Percentiles rank a stretch among this genome's conserved stretches.
These are phyloP conservation scores for Aphanomyces euteiches DNA, from an alignment of 352 stramenopile genomes.

Conservation along the genomic window DNA sequence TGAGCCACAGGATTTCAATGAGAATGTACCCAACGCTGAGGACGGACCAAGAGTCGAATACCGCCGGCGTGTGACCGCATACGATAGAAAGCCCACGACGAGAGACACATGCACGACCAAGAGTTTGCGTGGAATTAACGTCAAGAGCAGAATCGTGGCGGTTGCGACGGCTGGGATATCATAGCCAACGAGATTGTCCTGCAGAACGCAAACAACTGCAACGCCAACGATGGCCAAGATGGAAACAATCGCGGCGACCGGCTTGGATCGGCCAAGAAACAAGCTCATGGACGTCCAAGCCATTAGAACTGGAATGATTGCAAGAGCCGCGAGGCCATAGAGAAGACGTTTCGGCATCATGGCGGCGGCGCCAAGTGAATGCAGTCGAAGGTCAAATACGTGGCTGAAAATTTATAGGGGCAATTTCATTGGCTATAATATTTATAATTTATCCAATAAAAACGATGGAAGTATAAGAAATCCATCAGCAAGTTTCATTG, in stretches of 20 bases:
- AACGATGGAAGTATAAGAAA: no score
- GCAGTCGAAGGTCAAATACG: no score
- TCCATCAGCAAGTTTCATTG: no score
- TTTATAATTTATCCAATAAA: no score
- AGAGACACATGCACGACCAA: neutral
- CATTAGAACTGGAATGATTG: constrained; percentile 46
- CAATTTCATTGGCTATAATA: no score
- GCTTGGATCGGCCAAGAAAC: constrained; percentile 45
- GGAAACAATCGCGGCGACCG: constrained; percentile 34
- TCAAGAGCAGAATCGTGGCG: neutral
- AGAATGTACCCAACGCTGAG: neutral
- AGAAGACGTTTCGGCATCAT: no score
- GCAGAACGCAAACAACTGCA: neutral
- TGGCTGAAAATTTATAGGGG: no score
- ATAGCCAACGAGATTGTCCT: constrained; percentile 8
- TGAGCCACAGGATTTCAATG: neutral
- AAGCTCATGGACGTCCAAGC: constrained; percentile 54
- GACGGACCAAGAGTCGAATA: neutral
- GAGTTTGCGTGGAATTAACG: neutral
- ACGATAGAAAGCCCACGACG: constrained; percentile 19
- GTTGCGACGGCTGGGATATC: constrained; percentile 17
- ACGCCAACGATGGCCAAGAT: neutral
- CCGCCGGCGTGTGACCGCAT: constrained; percentile 12
- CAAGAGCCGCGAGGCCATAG: neutral
- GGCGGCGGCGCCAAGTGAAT: no score